Conservation (phyloP, 805 yeast species). For the Zygoascus biomembranicola region DNA sequence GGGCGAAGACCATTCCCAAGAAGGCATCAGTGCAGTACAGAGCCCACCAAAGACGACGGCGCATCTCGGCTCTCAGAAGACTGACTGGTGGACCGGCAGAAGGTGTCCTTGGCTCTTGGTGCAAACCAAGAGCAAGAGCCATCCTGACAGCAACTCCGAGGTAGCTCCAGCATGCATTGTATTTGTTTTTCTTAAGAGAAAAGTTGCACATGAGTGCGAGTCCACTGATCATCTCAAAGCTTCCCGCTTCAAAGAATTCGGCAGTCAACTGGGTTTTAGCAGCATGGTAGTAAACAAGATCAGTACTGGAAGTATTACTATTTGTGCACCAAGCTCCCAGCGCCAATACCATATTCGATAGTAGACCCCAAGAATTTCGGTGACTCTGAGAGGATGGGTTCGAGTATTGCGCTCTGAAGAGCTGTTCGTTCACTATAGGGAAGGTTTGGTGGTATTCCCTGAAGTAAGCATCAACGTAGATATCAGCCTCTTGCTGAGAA, state of each 20-base stretch:
- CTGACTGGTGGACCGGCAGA: constrained; percentile 34
- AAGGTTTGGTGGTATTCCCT: constrained; percentile 51
- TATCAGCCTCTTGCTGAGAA: constrained; percentile 19
- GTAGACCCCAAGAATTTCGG: constrained; percentile 43
- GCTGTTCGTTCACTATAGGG: constrained; percentile 51
- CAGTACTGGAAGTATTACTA: constrained; percentile 45
- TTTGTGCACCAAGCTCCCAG: constrained; percentile 63
- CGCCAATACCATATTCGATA: constrained; percentile 51
- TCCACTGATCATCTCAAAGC: constrained; percentile 45
- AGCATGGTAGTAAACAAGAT: constrained; percentile 46
- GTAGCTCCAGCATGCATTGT: constrained; percentile 63
- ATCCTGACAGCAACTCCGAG: constrained; percentile 56
- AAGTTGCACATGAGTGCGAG: constrained; percentile 49
- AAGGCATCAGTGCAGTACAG: constrained; percentile 55
- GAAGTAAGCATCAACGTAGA: constrained; percentile 45
- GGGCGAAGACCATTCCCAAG: constrained; percentile 54
- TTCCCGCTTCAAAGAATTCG: constrained; percentile 52
- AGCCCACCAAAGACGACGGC: constrained; percentile 65
- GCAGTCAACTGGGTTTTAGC: constrained; percentile 39
- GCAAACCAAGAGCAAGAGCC: constrained; percentile 59
- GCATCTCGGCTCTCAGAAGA: constrained; percentile 42
- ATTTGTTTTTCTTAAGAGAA: constrained; percentile 55
- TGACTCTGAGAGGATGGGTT: constrained; percentile 27
- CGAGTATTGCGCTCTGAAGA: constrained; percentile 41
- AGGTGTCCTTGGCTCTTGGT: constrained; percentile 35